Conservation (phyloP, 345 rosid genomes). For the Eucalyptus polybractea region DNA sequence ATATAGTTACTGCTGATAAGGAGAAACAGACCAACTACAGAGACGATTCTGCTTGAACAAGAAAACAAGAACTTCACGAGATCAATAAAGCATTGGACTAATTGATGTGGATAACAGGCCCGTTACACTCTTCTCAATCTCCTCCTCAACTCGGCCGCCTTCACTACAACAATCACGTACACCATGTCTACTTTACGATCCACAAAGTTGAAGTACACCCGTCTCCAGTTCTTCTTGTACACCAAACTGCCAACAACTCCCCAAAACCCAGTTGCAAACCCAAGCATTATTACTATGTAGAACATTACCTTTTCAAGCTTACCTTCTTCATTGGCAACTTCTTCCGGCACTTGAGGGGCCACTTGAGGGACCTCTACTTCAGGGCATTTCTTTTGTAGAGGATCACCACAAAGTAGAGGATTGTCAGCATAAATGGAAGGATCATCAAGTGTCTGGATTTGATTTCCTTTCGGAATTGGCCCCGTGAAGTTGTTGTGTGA, state of each 20-base stretch:
- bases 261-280: neutral
- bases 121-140: neutral
- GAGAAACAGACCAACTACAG: neutral
- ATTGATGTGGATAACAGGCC: neutral
- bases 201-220: neutral
- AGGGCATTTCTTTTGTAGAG: neutral
- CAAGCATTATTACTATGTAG: neutral
- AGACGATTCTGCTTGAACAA: neutral
- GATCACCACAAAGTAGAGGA: neutral
- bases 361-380: neutral
- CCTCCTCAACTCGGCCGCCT: neutral
- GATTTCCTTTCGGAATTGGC: neutral
- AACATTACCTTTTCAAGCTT: neutral
- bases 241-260: neutral
- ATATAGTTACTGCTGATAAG: neutral
- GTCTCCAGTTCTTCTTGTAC: neutral
- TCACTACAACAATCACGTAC: neutral
- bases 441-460: neutral
- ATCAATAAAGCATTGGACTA: neutral
- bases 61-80: neutral
- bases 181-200: neutral
- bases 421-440: neutral
- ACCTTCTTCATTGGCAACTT: neutral
- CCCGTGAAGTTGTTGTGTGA: neutral
- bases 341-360: neutral